Conservation (phyloP, 2,329 filamentous ascomycete genomes). For the Pyrenophora teres region DNA sequence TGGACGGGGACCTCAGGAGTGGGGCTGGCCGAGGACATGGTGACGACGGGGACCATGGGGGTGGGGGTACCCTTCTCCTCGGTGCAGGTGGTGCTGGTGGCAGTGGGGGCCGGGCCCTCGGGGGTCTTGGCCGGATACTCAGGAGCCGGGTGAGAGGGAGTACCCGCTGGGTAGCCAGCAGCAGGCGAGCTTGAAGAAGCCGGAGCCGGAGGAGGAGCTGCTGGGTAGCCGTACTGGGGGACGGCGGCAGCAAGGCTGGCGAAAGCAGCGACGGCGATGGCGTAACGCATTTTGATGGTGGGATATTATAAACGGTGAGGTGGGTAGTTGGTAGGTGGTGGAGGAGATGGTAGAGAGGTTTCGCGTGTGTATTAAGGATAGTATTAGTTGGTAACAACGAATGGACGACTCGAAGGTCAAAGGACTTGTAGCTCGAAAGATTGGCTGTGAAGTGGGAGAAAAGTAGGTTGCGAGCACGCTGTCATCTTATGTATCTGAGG, state of each 20-base stretch:
- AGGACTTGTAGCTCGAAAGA: slow-evolving; percentile 45
- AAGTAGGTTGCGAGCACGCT: slow-evolving; percentile 19
- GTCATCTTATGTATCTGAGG: slow-evolving; percentile 43
- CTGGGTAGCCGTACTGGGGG: slow-evolving; percentile 32
- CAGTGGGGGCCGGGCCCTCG: slow-evolving; percentile 10
- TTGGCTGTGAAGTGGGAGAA: slow-evolving; percentile 44
- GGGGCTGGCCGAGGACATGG: slow-evolving; percentile 4
- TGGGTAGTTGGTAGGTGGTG: slow-evolving; percentile 12
- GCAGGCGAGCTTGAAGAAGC: slow-evolving; percentile 24
- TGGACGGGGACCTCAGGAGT: slow-evolving; percentile 8
- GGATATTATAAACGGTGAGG: slow-evolving; percentile 28
- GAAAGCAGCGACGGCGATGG: slow-evolving; percentile 41
- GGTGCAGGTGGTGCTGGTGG: slow-evolving; percentile 6
- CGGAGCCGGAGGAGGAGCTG: slow-evolving; percentile 10
- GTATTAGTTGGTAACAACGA: slow-evolving; percentile 50
- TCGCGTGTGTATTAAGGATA: slow-evolving; percentile 44
- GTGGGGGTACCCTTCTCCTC: background rate
- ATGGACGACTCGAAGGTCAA: slow-evolving; percentile 50
- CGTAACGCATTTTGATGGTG: slow-evolving; percentile 50
- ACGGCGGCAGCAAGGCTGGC: slow-evolving; percentile 40
- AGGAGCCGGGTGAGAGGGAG: slow-evolving; percentile 7
- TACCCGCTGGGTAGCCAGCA: slow-evolving; percentile 11
- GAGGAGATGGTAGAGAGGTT: slow-evolving; percentile 21
- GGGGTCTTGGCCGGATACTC: slow-evolving; percentile 18
- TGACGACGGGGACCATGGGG: background rate